A percentile compares a stretch with the other conserved stretches of the same genome.
Evolutionary conservation across 192 early-diverging fungal genomes (phyloP).

Genomic region (Rhizoclosmatium globosum): DNA sequence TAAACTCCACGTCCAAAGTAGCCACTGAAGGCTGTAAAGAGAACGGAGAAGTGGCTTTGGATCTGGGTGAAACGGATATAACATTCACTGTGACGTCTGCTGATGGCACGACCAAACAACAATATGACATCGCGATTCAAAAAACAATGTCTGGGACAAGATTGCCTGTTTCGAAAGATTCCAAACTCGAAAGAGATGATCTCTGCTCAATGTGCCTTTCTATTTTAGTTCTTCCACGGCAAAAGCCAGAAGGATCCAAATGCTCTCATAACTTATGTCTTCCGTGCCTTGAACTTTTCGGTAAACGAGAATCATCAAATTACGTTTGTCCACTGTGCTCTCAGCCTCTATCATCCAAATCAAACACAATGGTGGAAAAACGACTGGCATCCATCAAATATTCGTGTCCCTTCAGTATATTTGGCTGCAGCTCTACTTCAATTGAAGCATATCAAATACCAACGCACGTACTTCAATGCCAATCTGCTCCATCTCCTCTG

Average conservation of each 20-base stretch:
- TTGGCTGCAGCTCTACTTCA: not conserved
- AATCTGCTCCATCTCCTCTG: conserved; percentile 8
- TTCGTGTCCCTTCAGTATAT: not conserved
- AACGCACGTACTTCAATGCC: conserved; percentile 13
- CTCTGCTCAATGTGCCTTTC: conserved; percentile 19
- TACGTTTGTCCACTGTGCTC: not conserved
- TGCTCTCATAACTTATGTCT: conserved; percentile 50
- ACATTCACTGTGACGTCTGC: conserved; percentile 37
- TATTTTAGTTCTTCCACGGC: conserved; percentile 10
- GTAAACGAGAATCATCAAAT: not conserved
- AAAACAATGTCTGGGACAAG: conserved; percentile 28
- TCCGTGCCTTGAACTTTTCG: conserved; percentile 44
- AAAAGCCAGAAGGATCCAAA: not conserved
- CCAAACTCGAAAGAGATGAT: not conserved
- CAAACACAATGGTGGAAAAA: not conserved
- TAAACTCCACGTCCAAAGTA: conserved; percentile 28
- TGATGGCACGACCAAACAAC: conserved; percentile 18
- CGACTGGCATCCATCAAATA: not conserved
- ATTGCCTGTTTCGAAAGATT: not conserved
- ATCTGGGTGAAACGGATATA: conserved; percentile 35
- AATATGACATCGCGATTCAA: conserved; percentile 32
- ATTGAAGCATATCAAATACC: conserved; percentile 14
- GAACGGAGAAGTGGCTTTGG: not conserved
- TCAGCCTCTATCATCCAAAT: not conserved
- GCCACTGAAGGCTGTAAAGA: not conserved